Evolutionary conservation across 2,329 filamentous ascomycete species (phyloP), one percentile per base, ranked within the genome.

Genomic region (Fusarium nematophilum): DNA sequence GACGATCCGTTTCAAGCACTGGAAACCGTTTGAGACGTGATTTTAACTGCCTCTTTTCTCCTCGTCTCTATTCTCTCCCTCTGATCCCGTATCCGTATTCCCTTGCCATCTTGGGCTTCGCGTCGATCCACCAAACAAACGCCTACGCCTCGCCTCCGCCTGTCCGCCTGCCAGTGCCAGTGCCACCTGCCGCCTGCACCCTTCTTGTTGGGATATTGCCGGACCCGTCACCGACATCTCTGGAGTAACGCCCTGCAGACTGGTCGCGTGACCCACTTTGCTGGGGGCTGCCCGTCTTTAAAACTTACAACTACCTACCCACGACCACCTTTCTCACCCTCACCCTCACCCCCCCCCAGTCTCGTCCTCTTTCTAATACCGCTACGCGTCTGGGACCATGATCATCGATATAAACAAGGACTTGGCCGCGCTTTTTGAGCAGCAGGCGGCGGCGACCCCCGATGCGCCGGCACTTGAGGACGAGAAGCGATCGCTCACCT

Each of bases 401-500:
- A 72, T 89, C 68, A 83, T 94, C 69, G 90, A 93, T 74, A 87
- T 80, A 59, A 83, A 77, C 62, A 91, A 90, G 75, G 90, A 93
- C 75, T 78, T 93, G 55, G 86, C 88, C 42, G 86, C 89, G 25
- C 85, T 93, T 60, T 92, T 93, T 72, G 77, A 79, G 62, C 76
- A 85, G 64, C 91, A 94, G 79, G 90, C 86, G 48, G 78, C 83
- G 60, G 81, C 82, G 21, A 90, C 90, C 1, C 91, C 90, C 5
- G 78, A 91, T 75, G 85, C 86, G 27, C 72, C 90, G 69, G 91
- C 90, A 15, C 76, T 93, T 50, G 90, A 93, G 72, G 90, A 93
- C 75, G 88, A 88, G 61, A 79, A 77, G 31, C 79, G 80, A 53
- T 84, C 79, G 43, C 88, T 90, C 71, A 92, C 90, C 43, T 94